These are phyloP conservation scores for Puccinia hordei DNA, from an alignment of 1,284 basidiomycete species.

Conservation along the genomic window DNA sequence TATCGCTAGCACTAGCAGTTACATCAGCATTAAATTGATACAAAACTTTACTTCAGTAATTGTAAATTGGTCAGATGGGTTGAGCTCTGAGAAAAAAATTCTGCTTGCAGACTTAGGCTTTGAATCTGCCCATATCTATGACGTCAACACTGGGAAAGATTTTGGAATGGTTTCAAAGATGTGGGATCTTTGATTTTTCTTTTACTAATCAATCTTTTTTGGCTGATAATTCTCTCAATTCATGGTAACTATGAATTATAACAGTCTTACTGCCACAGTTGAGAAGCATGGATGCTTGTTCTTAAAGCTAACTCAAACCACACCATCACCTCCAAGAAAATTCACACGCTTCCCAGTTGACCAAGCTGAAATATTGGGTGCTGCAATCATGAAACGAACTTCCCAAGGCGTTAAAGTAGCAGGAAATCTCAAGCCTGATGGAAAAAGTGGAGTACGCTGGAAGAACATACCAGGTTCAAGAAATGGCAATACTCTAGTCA, in stretches of 20 bases:
- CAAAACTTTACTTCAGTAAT: conserved; percentile 18
- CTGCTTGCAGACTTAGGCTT: conserved; percentile 29
- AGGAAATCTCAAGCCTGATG: not conserved
- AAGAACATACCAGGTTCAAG: conserved; percentile 17
- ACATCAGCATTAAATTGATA: not conserved
- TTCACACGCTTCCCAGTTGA: conserved; percentile 9
- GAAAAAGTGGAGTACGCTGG: not conserved
- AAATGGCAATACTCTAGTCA: conserved; percentile 16
- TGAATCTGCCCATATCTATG: conserved; percentile 12
- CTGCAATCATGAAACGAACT: not conserved
- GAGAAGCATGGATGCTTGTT: conserved; percentile 16
- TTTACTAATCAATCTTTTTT: not conserved
- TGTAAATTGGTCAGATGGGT: conserved; percentile 33
- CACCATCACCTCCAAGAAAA: not conserved
- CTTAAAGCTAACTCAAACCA: conserved; percentile 30
- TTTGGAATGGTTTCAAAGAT: conserved; percentile 6
- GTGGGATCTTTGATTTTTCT: conserved; percentile 5
- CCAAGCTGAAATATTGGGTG: not conserved
- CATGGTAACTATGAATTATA: not conserved
- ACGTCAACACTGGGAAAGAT: conserved; percentile 28
- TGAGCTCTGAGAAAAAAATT: not conserved
- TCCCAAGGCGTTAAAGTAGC: not conserved
- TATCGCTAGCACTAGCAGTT: not conserved
- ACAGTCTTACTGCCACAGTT: not conserved
- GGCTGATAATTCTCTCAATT: not conserved